Percentiles rank a stretch among this genome's conserved stretches.
Conservation (phyloP, 805 yeast genomes). For the Cyberlindnera saturnus region DNA sequence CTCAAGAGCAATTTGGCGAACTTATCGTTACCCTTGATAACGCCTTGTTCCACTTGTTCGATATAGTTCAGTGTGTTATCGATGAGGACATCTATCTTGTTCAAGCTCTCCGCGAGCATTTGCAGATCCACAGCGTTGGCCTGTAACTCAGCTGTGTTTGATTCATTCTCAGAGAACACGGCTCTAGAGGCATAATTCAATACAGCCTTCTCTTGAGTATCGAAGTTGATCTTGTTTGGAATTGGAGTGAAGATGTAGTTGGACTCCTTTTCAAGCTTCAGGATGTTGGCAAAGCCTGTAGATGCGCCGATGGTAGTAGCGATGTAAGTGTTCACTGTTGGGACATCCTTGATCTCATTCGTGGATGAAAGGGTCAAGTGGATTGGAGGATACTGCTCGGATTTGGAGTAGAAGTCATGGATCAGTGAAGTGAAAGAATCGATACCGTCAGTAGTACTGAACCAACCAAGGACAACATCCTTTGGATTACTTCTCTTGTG, state of each 20-base stretch:
- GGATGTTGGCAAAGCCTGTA: conserved; percentile 28
- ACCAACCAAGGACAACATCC: conserved; percentile 82
- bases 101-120: conserved; percentile 40
- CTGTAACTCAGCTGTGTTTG: conserved; percentile 24
- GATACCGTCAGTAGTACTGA: conserved; percentile 52
- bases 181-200: conserved; percentile 41
- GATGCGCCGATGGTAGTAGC: conserved; percentile 69
- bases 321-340: conserved; percentile 60
- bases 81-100: conserved; percentile 39
- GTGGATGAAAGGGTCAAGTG: conserved; percentile 63
- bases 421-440: conserved; percentile 71
- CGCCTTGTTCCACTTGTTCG: conserved; percentile 34
- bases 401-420: conserved; percentile 72
- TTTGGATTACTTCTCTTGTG: conserved; percentile 76
- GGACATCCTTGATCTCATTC: conserved; percentile 36
- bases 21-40: conserved; percentile 44
- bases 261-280: conserved; percentile 35
- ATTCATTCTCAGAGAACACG: conserved; percentile 18
- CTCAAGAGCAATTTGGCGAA: conserved; percentile 64
- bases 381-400: conserved; percentile 71
- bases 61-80: conserved; percentile 46
- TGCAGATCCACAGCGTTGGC: conserved; percentile 36
- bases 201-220: conserved; percentile 54
- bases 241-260: conserved; percentile 68
- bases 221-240: conserved; percentile 55